Evolutionary conservation across 2,329 filamentous ascomycete species (phyloP), one percentile per base, ranked within the genome.

Genomic region (Fusarium liriodendri): DNA sequence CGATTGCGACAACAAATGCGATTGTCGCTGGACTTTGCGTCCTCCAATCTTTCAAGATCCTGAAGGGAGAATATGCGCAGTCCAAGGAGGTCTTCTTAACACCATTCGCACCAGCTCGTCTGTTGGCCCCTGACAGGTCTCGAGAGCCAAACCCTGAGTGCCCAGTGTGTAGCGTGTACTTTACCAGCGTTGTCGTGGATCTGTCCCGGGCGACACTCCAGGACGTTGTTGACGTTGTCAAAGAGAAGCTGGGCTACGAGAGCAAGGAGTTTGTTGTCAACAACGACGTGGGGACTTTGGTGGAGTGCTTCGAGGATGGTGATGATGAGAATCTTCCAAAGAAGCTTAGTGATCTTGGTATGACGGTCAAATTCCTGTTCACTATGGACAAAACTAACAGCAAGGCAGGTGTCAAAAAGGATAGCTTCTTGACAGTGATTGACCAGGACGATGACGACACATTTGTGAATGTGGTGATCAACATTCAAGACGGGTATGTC

Each of bases 1-100:
- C 97, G 2, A 99, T 99, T 80, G 97, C 97, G 6, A 99, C 97
- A 0, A 98, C 97, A 0, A 99, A 99, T 82, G 97, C 97, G 18
- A 97, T 98, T 82, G 96, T 97, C 2, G 97, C 97, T 18, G 93
- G 95, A 14, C 88, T 99, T 11, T 98, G 95, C 79, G 95, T 98
- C 8, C 85, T 99, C 29, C 93, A 98, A 82, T 92, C 95, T 0
- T 97, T 97, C 87, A 98, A 98, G 82, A 92, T 98, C 27, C 85
- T 99, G 67, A 92, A 88, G 79, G 89, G 91, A 22, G 90, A 95
- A 58, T 92, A 92, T 68, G 84, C 87, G 37, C 89, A 91, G 76
- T 91, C 92, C 0, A 95, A 93, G 81, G 96, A 97, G 88, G 88
- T 97, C 14, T 98, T 97, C 82, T 86, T 98, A 57, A 94, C 94